phyloP scores from a whole-genome alignment of 2,329 filamentous ascomycete genomes.

The Bertia moriformis region DNA sequence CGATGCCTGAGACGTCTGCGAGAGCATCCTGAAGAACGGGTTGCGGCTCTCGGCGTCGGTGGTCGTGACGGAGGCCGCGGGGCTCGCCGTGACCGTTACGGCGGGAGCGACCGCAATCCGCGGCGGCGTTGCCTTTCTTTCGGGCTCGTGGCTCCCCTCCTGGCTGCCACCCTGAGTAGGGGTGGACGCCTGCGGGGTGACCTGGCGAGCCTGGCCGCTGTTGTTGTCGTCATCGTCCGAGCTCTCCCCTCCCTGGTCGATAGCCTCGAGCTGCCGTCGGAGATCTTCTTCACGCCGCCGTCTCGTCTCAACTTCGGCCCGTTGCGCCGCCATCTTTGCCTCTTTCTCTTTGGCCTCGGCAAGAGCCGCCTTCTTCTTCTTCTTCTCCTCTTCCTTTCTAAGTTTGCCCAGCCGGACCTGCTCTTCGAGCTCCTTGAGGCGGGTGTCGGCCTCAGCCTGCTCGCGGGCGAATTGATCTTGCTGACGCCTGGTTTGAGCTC shows the following conservation, averaged over 20 bases:
- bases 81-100: conserved; percentile 27
- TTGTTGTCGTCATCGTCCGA: conserved; percentile 69
- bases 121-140: conserved; percentile 34
- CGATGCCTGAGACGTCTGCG: conserved; percentile 45
- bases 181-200: conserved; percentile 46
- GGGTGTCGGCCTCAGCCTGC: conserved; percentile 65
- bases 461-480: conserved; percentile 72
- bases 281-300: conserved; percentile 81
- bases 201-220: conserved; percentile 42
- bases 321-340: conserved; percentile 64
- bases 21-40: conserved; percentile 84
- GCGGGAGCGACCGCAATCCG: conserved; percentile 29
- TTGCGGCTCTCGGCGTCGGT: conserved; percentile 73
- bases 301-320: conserved; percentile 82
- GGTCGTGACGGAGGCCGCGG: conserved; percentile 31
- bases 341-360: conserved; percentile 83
- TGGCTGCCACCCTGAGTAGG: conserved; percentile 37
- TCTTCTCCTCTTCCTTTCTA: conserved; percentile 93
- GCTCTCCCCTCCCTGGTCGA: conserved; percentile 59
- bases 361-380: conserved; percentile 73
- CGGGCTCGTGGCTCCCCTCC: conserved; percentile 34
- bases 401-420: conserved; percentile 87
- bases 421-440: conserved; percentile 79
- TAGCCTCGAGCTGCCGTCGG: conserved; percentile 68
- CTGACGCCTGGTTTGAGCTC: conserved; percentile 58